Base-by-base conservation (phyloP, 768 basidiomycete genomes). In the Suillus weaverae region DNA sequence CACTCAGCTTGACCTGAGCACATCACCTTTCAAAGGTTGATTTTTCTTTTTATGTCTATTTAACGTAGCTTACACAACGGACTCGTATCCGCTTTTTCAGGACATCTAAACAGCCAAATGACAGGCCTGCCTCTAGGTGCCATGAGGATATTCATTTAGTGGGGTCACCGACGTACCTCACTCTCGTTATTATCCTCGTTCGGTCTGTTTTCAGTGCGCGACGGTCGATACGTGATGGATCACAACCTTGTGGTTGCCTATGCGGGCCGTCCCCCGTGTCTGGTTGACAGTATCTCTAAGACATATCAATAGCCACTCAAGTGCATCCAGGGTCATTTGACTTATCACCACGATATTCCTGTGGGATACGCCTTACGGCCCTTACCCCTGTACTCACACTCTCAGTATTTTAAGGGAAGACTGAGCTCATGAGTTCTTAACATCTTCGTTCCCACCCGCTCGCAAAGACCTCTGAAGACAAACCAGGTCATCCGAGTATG, bases 351-450 rank as follows among this genome's bases (percentile, higher is more conserved):
- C 46, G 46, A 13, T 48, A 26, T 50, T 50, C 14, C 7, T 50
- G 48, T 50, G 48, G 26, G 36, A 41, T 41, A 8, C 13, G 4
- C 20, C 10, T 16, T n/a, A n/a, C n/a, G n/a, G n/a, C n/a, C n/a
- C n/a, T n/a, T n/a, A 5, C 13, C 2, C 2, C 6, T 22, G 14
- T 72, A 81, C 77, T 7, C 76, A 79, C 38, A n/a, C 36, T 16
- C 22, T 38, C 14, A 30, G 14, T 50, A 30, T 14, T 22, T 56
- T 56, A 26, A 57, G 22, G 8, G 36, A 16, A 26, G 36, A 18
- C 13, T 82, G 83, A 86, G 68, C 43, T n/a, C 22, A 48, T 22
- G 46, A 22, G 13, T 86, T 86, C 86, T 85, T 86, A 13, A 87
- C 65, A 64, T 35, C 20, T 18, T 30, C 8, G 50, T 30, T 51